A percentile compares a stretch with the other conserved stretches of the same genome.
These are phyloP conservation scores for Psidium guajava DNA, from an alignment of 345 rosid species.

Conservation along the genomic window DNA sequence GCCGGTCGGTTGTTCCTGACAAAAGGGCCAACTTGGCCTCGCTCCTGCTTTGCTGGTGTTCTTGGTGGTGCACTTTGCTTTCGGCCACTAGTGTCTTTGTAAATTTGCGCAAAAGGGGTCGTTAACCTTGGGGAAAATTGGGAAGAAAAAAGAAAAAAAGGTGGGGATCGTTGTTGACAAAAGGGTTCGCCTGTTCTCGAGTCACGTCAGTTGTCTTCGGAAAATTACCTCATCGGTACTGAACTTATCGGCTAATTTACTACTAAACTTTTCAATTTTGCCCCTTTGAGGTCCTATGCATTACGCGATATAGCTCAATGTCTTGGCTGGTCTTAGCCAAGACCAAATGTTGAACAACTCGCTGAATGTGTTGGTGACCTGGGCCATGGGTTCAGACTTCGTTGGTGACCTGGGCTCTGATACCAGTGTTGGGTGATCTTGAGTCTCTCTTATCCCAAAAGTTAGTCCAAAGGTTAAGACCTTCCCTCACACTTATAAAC, in stretches of 20 bases:
- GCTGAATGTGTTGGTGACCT: too few species aligned
- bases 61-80: not conserved
- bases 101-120: not conserved
- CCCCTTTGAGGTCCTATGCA: too few species aligned
- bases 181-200: not conserved
- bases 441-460: too few species aligned
- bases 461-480: too few species aligned
- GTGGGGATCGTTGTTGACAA: not conserved
- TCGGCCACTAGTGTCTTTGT: not conserved
- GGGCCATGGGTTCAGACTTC: too few species aligned
- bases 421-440: too few species aligned
- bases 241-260: not conserved
- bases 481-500: too few species aligned
- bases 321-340: too few species aligned
- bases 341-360: too few species aligned
- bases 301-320: too few species aligned
- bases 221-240: not conserved
- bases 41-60: not conserved
- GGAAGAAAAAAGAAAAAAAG: not conserved
- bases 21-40: not conserved
- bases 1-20: not conserved
- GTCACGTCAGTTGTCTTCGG: too few species aligned
- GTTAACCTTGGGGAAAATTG: not conserved
- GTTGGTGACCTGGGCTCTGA: too few species aligned
- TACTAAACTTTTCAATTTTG: not conserved